Evolutionary conservation across 768 basidiomycete species (phyloP).

Genomic region (Cyathus striatus): DNA sequence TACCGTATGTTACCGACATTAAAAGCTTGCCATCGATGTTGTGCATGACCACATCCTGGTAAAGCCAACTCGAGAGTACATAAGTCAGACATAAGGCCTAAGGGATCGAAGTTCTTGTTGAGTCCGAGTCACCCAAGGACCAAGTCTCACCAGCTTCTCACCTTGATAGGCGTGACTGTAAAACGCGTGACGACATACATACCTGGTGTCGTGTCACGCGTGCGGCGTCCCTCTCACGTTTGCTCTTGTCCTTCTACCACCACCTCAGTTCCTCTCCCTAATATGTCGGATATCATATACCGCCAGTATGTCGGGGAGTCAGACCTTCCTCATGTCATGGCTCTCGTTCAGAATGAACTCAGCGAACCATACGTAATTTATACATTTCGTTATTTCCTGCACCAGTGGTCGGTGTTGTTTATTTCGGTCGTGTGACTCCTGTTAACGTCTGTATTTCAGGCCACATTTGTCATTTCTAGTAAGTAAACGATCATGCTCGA

Average conservation of each 20-base stretch:
- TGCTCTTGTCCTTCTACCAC: neutral
- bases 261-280: neutral
- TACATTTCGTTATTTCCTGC: slow-evolving; percentile 94
- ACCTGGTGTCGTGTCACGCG: neutral
- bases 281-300: slow-evolving; percentile 50
- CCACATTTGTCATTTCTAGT: slow-evolving; percentile 85
- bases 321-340: slow-evolving; percentile 81
- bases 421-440: slow-evolving; percentile 24
- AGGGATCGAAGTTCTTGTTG: too few relatives aligned
- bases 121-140: too few relatives aligned
- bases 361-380: slow-evolving; percentile 96
- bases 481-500: slow-evolving; percentile 8
- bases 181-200: neutral
- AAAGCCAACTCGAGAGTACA: too few relatives aligned
- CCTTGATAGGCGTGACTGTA: neutral
- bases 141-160: neutral
- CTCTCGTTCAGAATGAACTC: slow-evolving; percentile 85
- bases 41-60: too few relatives aligned
- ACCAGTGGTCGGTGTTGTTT: slow-evolving; percentile 81
- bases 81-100: too few relatives aligned
- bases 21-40: too few relatives aligned
- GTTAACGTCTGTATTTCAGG: slow-evolving; percentile 37
- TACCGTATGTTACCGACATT: too few relatives aligned
- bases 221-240: neutral
- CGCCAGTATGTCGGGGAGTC: slow-evolving; percentile 71